Evolutionary conservation across 805 yeast species (phyloP).

Genomic region (Saccharomycopsis oosterbeekiorum): DNA sequence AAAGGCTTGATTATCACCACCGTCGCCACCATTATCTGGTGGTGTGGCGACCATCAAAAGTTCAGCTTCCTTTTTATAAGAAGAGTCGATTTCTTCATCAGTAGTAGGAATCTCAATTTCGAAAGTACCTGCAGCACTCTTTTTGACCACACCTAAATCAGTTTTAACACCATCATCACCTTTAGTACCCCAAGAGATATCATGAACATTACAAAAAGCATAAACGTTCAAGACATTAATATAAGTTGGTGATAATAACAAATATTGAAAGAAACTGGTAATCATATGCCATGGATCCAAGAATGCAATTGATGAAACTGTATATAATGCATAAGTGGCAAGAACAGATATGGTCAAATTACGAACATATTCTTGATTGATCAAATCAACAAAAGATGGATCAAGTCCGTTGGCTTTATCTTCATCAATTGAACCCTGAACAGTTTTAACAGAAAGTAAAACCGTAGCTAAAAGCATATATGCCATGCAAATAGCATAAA

Average conservation of each 20-base stretch:
- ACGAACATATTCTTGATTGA: constrained; percentile 64
- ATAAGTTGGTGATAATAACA: constrained; percentile 79
- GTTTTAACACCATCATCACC: constrained; percentile 64
- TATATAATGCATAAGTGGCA: constrained; percentile 76
- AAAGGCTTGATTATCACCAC: constrained; percentile 38
- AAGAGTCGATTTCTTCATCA: constrained; percentile 62
- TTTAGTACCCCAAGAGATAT: constrained; percentile 96
- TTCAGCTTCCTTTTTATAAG: constrained; percentile 57
- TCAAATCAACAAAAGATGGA: constrained; percentile 28
- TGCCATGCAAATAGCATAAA: constrained; percentile 82
- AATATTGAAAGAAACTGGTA: constrained; percentile 76
- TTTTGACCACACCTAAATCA: constrained; percentile 61
- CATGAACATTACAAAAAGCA: constrained; percentile 94
- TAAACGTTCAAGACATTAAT: constrained; percentile 86
- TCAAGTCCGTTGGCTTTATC: constrained; percentile 26
- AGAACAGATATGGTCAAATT: constrained; percentile 76
- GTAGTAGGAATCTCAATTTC: constrained; percentile 72
- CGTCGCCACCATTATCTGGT: constrained; percentile 28
- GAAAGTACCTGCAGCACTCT: constrained; percentile 53
- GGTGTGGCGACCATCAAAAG: constrained; percentile 35
- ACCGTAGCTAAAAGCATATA: constrained; percentile 85
- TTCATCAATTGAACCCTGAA: constrained; percentile 40
- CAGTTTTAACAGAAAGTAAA: constrained; percentile 55
- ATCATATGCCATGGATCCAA: constrained; percentile 91
- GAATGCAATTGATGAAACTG: constrained; percentile 66